Conservation (phyloP, 257 asterid genomes). For the Lithospermum erythrorhizon region DNA sequence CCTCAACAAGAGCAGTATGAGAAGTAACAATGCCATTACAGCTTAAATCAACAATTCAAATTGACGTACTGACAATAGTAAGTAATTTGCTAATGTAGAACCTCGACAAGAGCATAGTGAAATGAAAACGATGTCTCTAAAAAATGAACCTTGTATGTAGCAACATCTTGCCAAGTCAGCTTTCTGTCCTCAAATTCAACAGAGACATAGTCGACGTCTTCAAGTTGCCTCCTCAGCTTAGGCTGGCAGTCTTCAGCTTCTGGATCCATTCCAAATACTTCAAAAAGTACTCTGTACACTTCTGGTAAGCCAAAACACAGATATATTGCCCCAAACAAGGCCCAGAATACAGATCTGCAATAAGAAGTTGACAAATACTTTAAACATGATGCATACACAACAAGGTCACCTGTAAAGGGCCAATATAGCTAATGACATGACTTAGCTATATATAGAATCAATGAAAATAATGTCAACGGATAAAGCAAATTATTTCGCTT, state of each 20-base stretch:
- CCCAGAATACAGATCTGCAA: conserved; percentile 93
- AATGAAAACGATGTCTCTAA: background rate
- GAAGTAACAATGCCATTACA: too few relatives aligned
- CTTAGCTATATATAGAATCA: background rate
- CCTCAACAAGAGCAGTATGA: too few relatives aligned
- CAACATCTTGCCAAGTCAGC: conserved; percentile 93
- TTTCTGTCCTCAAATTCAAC: conserved; percentile 77
- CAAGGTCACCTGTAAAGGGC: background rate
- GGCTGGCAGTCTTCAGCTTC: conserved; percentile 99
- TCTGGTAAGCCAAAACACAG: conserved; percentile 98
- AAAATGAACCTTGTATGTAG: conserved; percentile 56
- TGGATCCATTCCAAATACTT: conserved; percentile 91
- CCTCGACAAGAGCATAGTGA: background rate
- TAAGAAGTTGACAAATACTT: conserved; percentile 2
- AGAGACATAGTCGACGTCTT: conserved; percentile 87
- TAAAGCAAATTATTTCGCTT: too few relatives aligned
- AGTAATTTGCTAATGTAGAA: too few relatives aligned
- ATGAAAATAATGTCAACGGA: background rate
- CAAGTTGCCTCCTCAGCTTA: conserved; percentile 83
- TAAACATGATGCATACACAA: background rate
- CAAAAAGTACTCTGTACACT: conserved; percentile 91
- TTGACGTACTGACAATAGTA: too few relatives aligned
- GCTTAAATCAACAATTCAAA: too few relatives aligned
- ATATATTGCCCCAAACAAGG: conserved; percentile 94
- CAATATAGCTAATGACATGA: background rate